Conservation (phyloP, 495 filamentous ascomycete species). For the Entonaema liquescens region DNA sequence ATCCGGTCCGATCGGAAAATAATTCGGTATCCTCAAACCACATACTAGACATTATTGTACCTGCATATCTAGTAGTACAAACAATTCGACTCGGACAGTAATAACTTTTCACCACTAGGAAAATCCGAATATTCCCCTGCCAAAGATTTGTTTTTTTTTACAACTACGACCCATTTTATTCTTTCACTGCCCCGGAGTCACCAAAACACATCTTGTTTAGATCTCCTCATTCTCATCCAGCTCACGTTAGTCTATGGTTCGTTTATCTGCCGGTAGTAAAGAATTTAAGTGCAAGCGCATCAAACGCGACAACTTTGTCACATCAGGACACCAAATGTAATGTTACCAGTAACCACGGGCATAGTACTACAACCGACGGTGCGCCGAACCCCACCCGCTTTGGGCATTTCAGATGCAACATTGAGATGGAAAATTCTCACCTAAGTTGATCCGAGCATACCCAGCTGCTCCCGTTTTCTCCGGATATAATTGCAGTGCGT, state of each 20-base stretch:
- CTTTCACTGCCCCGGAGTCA: too few species aligned
- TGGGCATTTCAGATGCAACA: neutral
- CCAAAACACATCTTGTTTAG: neutral
- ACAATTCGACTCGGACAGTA: conserved; percentile 1
- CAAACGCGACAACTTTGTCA: neutral
- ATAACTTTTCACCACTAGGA: neutral
- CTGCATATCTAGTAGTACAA: too few species aligned
- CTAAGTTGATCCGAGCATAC: neutral
- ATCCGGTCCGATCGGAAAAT: neutral
- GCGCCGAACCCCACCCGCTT: neutral
- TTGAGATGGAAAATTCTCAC: neutral
- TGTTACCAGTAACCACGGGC: conserved; percentile 13
- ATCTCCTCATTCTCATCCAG: neutral
- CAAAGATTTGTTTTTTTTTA: neutral
- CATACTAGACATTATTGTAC: too few species aligned
- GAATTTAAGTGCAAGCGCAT: neutral
- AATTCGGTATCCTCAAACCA: neutral
- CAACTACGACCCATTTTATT: neutral
- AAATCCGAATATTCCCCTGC: neutral
- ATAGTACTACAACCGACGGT: conserved; percentile 30
- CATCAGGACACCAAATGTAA: conserved; percentile 1
- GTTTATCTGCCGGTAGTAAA: neutral
- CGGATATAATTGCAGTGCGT: neutral
- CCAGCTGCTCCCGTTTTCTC: neutral
- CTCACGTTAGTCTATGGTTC: neutral